Percentiles rank a stretch among this genome's conserved stretches.
Evolutionary conservation across 2,329 filamentous ascomycete species (phyloP).

Genomic region (Arthrobotrys entomopaga): DNA sequence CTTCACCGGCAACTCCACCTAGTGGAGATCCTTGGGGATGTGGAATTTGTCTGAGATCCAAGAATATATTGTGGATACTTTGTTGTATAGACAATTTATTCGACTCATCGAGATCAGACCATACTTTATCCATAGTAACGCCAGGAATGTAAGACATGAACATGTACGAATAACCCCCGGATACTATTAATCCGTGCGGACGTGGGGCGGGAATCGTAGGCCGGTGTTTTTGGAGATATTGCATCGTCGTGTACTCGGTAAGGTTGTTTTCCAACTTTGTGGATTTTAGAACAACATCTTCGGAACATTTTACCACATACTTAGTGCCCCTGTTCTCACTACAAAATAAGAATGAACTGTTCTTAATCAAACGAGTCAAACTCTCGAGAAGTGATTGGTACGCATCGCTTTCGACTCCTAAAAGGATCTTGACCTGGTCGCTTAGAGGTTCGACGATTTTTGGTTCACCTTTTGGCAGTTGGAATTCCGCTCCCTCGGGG

Average conservation of each 20-base stretch:
- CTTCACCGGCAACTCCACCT: constrained; percentile 36
- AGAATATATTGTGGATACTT: constrained; percentile 25
- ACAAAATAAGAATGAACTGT: constrained; percentile 23
- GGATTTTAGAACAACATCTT: constrained; percentile 32
- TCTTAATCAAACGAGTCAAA: constrained; percentile 26
- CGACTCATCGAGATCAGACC: constrained; percentile 17
- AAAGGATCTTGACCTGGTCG: constrained; percentile 24
- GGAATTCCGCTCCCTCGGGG: constrained; percentile 16
- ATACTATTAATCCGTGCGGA: constrained; percentile 32
- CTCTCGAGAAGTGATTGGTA: constrained; percentile 13
- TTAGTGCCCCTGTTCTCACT: constrained; percentile 12
- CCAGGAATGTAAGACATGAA: constrained; percentile 41
- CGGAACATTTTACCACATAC: constrained; percentile 43
- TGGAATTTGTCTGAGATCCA: constrained; percentile 34
- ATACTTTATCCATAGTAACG: constrained; percentile 41
- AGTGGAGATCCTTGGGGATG: constrained; percentile 29
- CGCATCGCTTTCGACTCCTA: constrained; percentile 10
- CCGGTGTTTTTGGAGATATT: constrained; percentile 32
- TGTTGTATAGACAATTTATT: constrained; percentile 31
- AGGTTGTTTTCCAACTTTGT: constrained; percentile 25
- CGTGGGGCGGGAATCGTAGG: constrained; percentile 26
- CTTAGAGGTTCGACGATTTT: constrained; percentile 21
- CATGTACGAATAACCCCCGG: constrained; percentile 26
- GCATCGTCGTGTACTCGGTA: constrained; percentile 28
- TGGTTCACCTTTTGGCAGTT: constrained; percentile 19